Evolutionary conservation across 139 green algal species (phyloP).

Genomic region (Chara braunii): DNA sequence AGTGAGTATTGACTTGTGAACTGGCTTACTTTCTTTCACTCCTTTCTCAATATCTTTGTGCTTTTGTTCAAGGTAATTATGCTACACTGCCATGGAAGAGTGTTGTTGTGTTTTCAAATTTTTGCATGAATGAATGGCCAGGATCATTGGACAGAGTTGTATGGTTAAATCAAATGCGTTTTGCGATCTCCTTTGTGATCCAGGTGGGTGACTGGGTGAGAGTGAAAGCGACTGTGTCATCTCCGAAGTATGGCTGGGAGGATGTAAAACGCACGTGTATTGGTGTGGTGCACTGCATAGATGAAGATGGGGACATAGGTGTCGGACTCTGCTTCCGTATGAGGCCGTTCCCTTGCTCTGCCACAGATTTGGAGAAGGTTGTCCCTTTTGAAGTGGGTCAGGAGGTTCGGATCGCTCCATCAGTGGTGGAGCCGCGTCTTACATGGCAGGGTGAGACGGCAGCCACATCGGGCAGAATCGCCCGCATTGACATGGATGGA

Average conservation of each 20-base stretch:
- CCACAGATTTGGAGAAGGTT: slow-evolving; percentile 14
- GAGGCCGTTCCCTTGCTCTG: slow-evolving; percentile 3
- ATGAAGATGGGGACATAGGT: slow-evolving; percentile 23
- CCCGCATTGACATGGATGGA: slow-evolving; percentile 21
- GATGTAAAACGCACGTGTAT: slow-evolving; percentile 18
- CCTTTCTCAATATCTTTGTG: no score
- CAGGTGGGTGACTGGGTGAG: slow-evolving; percentile 20
- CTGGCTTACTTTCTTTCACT: no score
- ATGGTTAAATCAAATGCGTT: no score
- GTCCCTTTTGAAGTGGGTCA: not conserved
- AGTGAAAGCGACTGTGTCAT: slow-evolving; percentile 9
- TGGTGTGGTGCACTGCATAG: slow-evolving; percentile 4
- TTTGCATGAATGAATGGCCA: no score
- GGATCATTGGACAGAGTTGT: no score
- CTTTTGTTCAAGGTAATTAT: no score
- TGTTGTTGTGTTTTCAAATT: no score
- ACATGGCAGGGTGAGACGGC: slow-evolving; percentile 6
- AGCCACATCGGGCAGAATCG: slow-evolving; percentile 10
- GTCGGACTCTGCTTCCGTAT: not conserved
- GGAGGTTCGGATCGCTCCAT: slow-evolving; percentile 8
- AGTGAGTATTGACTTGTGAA: no score
- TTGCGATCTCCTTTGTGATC: not conserved
- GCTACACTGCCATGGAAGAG: no score
- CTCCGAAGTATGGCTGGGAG: slow-evolving; percentile 25
- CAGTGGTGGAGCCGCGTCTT: slow-evolving; percentile 8